phyloP scores from a whole-genome alignment of 768 basidiomycete genomes.

The Galerina marginata region DNA sequence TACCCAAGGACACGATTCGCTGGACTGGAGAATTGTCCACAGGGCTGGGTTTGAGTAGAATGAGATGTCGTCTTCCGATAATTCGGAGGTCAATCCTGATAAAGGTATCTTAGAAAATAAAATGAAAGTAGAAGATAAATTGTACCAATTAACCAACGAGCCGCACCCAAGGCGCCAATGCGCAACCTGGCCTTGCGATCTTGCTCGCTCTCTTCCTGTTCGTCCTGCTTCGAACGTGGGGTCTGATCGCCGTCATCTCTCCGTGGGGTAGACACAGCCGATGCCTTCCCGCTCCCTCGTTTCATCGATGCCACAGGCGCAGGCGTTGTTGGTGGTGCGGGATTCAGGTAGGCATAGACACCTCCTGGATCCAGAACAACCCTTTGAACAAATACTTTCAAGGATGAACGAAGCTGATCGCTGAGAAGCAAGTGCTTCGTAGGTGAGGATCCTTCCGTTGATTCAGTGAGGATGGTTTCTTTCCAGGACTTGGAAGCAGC shows the following conservation, averaged over 20 bases:
- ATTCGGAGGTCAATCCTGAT: constrained; percentile 23
- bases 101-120: not conserved
- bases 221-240: constrained; percentile 53
- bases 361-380: constrained; percentile 65
- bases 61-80: constrained; percentile 37
- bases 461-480: constrained; percentile 29
- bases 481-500: constrained; percentile 62
- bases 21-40: constrained; percentile 64
- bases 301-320: constrained; percentile 35
- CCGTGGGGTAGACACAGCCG: constrained; percentile 22
- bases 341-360: constrained; percentile 67
- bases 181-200: constrained; percentile 75
- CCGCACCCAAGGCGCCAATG: constrained; percentile 67
- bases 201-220: constrained; percentile 69
- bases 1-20: constrained; percentile 45
- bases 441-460: not conserved
- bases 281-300: constrained; percentile 31
- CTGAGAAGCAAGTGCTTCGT: constrained; percentile 36
- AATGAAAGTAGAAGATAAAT: not conserved
- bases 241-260: constrained; percentile 41
- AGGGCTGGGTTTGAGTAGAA: constrained; percentile 56
- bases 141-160: constrained; percentile 68
- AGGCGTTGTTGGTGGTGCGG: constrained; percentile 47
- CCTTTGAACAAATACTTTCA: constrained; percentile 58
- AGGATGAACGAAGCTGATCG: constrained; percentile 33